Percentiles rank a stretch among this genome's conserved stretches.
Evolutionary conservation across 306 rosid species (phyloP).

Genomic region (Begonia fuchsioides): DNA sequence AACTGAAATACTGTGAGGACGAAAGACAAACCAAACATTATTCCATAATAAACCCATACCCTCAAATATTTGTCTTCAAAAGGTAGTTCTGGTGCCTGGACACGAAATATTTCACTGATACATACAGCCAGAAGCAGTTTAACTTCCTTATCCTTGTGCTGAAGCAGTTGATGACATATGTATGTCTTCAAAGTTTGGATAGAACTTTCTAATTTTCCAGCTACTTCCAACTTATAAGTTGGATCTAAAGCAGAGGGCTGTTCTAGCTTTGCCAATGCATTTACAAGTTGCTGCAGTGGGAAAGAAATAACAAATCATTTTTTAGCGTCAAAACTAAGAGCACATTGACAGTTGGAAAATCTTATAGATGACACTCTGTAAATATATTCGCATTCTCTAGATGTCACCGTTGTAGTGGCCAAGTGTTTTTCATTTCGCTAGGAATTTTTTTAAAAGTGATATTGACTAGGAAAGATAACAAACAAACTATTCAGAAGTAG

Average conservation of each 20-base stretch:
- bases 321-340: neutral
- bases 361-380: too few species aligned
- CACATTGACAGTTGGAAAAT: neutral
- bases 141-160: constrained; percentile 62
- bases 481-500: too few species aligned
- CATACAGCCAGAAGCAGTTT: constrained; percentile 68
- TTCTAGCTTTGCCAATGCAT: constrained; percentile 44
- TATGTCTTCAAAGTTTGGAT: constrained; percentile 35
- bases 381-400: too few species aligned
- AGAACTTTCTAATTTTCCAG: constrained; percentile 23
- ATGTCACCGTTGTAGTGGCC: too few species aligned
- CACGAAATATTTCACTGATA: constrained; percentile 51
- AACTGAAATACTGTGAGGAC: neutral
- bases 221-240: constrained; percentile 22
- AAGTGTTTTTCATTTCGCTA: too few species aligned
- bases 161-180: constrained; percentile 38
- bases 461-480: too few species aligned
- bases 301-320: constrained; percentile 1
- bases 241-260: constrained; percentile 33
- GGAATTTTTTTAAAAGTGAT: too few species aligned
- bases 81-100: constrained; percentile 79
- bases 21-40: neutral
- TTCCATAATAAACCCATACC: constrained; percentile 24
- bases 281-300: constrained; percentile 50
- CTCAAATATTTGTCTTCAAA: constrained; percentile 49